Conservation (phyloP, 2,329 filamentous ascomycete species). For the Plenodomus lindquistii region DNA sequence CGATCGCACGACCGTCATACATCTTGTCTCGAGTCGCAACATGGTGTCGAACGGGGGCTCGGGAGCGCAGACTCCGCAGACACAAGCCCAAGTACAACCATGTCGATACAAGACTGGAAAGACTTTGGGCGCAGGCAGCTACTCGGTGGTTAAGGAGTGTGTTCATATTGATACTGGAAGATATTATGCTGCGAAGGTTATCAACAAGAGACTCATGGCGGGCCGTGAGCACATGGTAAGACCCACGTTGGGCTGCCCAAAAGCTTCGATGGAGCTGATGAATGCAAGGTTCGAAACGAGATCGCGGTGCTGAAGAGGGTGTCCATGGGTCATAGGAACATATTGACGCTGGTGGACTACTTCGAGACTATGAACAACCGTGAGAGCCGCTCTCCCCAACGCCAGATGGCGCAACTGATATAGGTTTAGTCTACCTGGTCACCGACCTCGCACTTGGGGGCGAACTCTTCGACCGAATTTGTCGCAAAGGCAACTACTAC, state of each 20-base stretch:
- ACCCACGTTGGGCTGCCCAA: neutral
- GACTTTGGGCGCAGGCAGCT: conserved; percentile 93
- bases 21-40: neutral
- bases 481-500: conserved; percentile 97
- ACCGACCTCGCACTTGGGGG: conserved; percentile 95
- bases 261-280: conserved; percentile 10
- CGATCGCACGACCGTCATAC: neutral
- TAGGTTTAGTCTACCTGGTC: conserved; percentile 77
- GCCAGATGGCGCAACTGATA: conserved; percentile 9
- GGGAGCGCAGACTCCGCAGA: conserved; percentile 36
- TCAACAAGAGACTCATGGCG: conserved; percentile 98
- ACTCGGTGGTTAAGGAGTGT: conserved; percentile 98
- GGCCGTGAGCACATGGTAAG: conserved; percentile 95
- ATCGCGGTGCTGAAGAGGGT: conserved; percentile 96
- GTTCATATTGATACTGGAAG: conserved; percentile 97
- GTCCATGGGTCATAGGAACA: conserved; percentile 99
- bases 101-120: conserved; percentile 99
- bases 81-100: conserved; percentile 73
- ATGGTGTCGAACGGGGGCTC: conserved; percentile 42
- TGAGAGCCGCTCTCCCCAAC: conserved; percentile 42
- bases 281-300: conserved; percentile 84
- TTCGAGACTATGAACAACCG: conserved; percentile 99
- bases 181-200: conserved; percentile 98
- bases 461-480: conserved; percentile 97
- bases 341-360: conserved; percentile 96